Conservation (phyloP, 169 alveolate genomes). For the Eimeria zaria region DNA sequence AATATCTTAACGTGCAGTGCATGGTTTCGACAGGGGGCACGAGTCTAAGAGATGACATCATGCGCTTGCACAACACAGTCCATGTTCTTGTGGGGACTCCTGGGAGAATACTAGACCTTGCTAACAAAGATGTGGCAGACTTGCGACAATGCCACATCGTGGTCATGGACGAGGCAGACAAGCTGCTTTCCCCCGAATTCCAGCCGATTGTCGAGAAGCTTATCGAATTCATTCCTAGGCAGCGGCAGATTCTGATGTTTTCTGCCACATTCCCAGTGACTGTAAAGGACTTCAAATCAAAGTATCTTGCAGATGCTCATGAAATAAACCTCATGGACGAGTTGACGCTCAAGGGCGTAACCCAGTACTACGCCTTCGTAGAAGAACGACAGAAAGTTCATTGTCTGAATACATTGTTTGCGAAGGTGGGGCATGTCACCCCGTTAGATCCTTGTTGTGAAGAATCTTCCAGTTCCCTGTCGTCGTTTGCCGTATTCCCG, state of each 20-base stretch:
- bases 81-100: constrained; percentile 99
- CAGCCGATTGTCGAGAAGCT: constrained; percentile 98
- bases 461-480: not conserved
- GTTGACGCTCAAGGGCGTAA: constrained; percentile 99
- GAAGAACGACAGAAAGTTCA: constrained; percentile 99
- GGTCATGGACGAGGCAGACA: constrained; percentile 99
- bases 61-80: constrained; percentile 97
- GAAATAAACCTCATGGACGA: constrained; percentile 99
- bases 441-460: not conserved
- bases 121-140: constrained; percentile 97
- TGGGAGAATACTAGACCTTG: constrained; percentile 98
- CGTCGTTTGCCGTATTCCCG: not conserved
- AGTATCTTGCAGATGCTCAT: constrained; percentile 98
- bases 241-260: constrained; percentile 97
- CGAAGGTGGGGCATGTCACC: constrained; percentile 89
- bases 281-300: constrained; percentile 97
- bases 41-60: constrained; percentile 98
- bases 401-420: constrained; percentile 98
- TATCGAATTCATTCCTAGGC: constrained; percentile 96
- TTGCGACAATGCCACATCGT: constrained; percentile 95
- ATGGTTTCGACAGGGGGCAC: constrained; percentile 99
- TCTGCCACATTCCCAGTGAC: constrained; percentile 99
- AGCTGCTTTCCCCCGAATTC: constrained; percentile 98
- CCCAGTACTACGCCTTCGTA: constrained; percentile 99
- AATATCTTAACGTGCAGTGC: constrained; percentile 98